Evolutionary conservation across 106 monocot genomes (phyloP), one percentile per base, ranked within the genome.

Genomic region (Phalaenopsis aphrodite): DNA sequence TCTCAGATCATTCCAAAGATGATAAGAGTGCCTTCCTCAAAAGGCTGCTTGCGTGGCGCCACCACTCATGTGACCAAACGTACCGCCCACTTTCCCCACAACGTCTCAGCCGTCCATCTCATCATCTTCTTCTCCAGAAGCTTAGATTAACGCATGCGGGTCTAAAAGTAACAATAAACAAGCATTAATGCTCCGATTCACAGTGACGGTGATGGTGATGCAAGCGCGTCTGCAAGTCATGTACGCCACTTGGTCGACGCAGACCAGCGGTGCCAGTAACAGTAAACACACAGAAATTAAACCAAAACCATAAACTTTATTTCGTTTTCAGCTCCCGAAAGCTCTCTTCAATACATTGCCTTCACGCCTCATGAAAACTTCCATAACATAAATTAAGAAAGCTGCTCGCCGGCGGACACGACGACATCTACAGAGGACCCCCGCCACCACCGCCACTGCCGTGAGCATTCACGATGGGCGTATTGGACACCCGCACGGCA

Each of bases 1-100:
- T 43, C 74, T 7, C 74, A 74, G 43, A 74, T 43, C 74, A 45
- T 16, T 42, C 74, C 74, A 74, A 74, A 74, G 74, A 41, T 18
- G 74, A 74, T 74, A 74, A 74, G 74, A 43, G 18, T 11, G 43
- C 4, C 41, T 41, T 18, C 73, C 73, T 14, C 16, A 14, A 42
- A 42, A n/a, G 12, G 42, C 41, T 74, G 74, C 41, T 74, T 42
- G 45, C 74, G 74, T 74, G 74, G 43, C 4, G 3, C 41, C 74
- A 43, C 74, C 36, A 74, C n/a, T 42, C 43, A 74, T 74, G 74
- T 37, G 41, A 74, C 5, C 18, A 7, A 43, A 42, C 41, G 71
- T 12, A 52, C 52, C 52, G 14, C 11, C 14, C 2, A 52, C 15
- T 52, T 52, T 52, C 71, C 71, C 41, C 39, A 39, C 39, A 42